phyloP scores from a whole-genome alignment of 2,329 filamentous ascomycete species.

The Curvularia sp. region DNA sequence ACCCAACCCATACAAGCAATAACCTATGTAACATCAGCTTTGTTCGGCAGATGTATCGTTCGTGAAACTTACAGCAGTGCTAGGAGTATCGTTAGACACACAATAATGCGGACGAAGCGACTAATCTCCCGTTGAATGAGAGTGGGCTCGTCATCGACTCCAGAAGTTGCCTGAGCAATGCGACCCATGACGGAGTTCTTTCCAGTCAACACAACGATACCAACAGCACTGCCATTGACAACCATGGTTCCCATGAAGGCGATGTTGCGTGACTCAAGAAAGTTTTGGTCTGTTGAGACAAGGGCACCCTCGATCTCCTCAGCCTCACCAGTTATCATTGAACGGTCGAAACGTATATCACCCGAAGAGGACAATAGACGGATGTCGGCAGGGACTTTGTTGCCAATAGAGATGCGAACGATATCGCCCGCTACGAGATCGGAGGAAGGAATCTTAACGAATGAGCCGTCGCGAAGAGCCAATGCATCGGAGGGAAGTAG shows the following conservation, averaged over 20 bases:
- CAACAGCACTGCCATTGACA: constrained; percentile 3
- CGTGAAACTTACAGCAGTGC: background rate
- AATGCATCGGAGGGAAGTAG: constrained; percentile 1
- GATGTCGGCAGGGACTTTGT: constrained; percentile 5
- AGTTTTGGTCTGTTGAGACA: constrained; percentile 1
- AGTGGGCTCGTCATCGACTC: background rate
- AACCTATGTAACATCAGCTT: background rate
- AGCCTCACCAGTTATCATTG: constrained; percentile 3
- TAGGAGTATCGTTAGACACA: background rate
- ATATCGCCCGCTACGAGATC: background rate
- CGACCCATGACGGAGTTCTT: constrained; percentile 3
- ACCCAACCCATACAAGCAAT: background rate
- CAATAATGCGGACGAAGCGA: background rate
- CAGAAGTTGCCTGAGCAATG: constrained; percentile 3
- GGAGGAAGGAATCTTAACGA: constrained; percentile 1
- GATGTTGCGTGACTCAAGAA: constrained; percentile 4
- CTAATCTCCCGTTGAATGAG: constrained; percentile 5
- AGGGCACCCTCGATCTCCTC: constrained; percentile 1
- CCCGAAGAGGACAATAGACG: constrained; percentile 1
- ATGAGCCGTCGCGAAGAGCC: background rate
- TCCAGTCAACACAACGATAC: constrained; percentile 5
- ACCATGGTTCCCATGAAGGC: constrained; percentile 3
- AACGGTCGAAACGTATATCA: constrained; percentile 3
- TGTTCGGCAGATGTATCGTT: background rate
- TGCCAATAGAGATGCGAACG: constrained; percentile 1